Conservation (phyloP, 2,329 filamentous ascomycete genomes). For the Monosporascus sp. region DNA sequence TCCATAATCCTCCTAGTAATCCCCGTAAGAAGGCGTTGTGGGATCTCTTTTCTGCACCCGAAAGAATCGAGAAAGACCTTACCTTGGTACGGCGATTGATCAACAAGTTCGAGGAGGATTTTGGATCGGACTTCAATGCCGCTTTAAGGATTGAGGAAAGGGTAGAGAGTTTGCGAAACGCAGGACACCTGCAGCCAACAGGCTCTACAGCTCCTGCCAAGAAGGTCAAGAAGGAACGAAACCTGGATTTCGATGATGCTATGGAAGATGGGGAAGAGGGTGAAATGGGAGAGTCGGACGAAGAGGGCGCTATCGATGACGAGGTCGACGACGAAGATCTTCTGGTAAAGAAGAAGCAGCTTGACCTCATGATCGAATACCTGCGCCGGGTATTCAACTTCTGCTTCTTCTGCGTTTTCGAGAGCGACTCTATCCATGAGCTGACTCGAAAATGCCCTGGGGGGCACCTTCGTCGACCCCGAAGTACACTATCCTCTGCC, state of each 20-base stretch:
- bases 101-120: constrained; percentile 77
- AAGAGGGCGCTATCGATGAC: constrained; percentile 72
- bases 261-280: constrained; percentile 60
- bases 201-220: constrained; percentile 49
- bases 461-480: constrained; percentile 88
- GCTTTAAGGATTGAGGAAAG: constrained; percentile 77
- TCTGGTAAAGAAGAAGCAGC: constrained; percentile 88
- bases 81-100: constrained; percentile 77
- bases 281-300: constrained; percentile 71
- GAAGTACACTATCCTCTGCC: constrained; percentile 75
- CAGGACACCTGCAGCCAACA: constrained; percentile 70
- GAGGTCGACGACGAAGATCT: constrained; percentile 89
- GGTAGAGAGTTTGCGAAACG: constrained; percentile 72
- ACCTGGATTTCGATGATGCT: constrained; percentile 55
- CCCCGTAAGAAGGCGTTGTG: constrained; percentile 92
- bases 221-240: constrained; percentile 57
- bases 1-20: constrained; percentile 82
- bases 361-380: constrained; percentile 94
- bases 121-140: constrained; percentile 72
- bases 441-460: constrained; percentile 92
- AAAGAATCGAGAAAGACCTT: constrained; percentile 87
- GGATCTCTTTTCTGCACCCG: constrained; percentile 92
- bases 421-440: constrained; percentile 95
- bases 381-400: constrained; percentile 96
- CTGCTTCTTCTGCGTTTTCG: constrained; percentile 99